Evolutionary conservation across 768 basidiomycete genomes (phyloP).

Genomic region (Rhizopogon vesiculosus): DNA sequence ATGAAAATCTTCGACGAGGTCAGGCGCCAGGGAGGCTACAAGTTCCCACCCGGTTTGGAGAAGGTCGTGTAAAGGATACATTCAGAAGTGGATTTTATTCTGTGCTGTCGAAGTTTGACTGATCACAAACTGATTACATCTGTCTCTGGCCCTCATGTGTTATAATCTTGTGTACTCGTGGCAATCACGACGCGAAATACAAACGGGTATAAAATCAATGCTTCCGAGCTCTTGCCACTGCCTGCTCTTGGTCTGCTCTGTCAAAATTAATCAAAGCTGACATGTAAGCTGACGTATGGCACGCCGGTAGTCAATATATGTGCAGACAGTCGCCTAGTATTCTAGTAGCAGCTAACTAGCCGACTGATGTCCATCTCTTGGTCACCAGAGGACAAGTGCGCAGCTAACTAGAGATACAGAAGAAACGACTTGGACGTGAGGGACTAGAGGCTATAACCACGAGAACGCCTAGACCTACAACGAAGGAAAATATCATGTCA

Average conservation of each 20-base stretch:
- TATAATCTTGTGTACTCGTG: no score
- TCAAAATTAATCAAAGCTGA: no score
- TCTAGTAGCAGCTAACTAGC: background rate
- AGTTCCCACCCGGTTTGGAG: slow-evolving; percentile 60
- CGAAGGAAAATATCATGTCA: background rate
- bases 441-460: no score
- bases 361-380: background rate
- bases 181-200: no score
- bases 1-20: slow-evolving; percentile 89
- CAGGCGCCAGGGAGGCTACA: slow-evolving; percentile 63
- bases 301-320: background rate
- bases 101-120: background rate
- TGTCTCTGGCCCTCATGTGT: no score
- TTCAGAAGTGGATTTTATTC: background rate
- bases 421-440: background rate
- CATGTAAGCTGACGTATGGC: no score
- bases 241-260: no score
- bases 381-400: background rate
- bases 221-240: no score
- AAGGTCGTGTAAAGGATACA: slow-evolving; percentile 16
- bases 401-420: background rate
- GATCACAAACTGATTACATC: background rate
- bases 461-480: background rate
- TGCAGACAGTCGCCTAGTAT: background rate
- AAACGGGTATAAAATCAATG: no score